Conservation (phyloP, 768 basidiomycete species). For the Rhizopogon vesiculosus region DNA sequence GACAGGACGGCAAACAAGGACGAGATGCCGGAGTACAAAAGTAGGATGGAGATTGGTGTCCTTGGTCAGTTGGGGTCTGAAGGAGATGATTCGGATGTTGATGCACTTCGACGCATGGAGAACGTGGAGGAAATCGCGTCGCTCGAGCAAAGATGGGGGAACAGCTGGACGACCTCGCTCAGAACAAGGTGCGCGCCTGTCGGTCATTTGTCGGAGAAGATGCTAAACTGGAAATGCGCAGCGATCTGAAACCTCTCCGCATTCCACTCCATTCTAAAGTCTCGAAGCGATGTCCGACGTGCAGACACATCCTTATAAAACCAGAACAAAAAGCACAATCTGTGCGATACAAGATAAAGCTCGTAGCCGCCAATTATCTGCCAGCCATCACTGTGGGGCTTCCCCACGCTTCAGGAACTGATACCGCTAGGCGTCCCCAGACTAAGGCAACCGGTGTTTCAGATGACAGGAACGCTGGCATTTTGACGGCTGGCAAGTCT, state of each 20-base stretch:
- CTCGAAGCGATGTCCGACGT: conserved; percentile 91
- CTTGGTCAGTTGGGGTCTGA: conserved; percentile 51
- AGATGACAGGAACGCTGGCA: conserved; percentile 31
- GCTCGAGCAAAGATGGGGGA: conserved; percentile 77
- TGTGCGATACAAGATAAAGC: conserved; percentile 94
- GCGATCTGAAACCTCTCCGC: conserved; percentile 81
- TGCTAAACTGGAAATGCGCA: conserved; percentile 22
- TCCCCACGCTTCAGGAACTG: conserved; percentile 44
- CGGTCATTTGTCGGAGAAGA: neutral
- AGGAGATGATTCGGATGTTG: conserved; percentile 65
- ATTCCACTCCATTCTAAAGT: conserved; percentile 92
- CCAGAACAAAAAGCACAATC: conserved; percentile 97
- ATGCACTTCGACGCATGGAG: conserved; percentile 64
- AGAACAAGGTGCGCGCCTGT: conserved; percentile 48
- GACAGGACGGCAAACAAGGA: conserved; percentile 68
- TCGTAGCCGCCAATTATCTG: conserved; percentile 92
- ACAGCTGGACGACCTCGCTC: conserved; percentile 70
- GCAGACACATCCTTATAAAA: conserved; percentile 96
- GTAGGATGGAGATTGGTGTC: conserved; percentile 59
- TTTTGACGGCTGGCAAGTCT: conserved; percentile 70
- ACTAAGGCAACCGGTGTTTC: conserved; percentile 31
- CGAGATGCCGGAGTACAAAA: conserved; percentile 74
- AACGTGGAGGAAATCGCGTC: conserved; percentile 57
- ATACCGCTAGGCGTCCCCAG: conserved; percentile 29
- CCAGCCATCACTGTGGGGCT: conserved; percentile 76